Conservation (phyloP, 2,329 filamentous ascomycete genomes). For the Colletotrichum lentis region DNA sequence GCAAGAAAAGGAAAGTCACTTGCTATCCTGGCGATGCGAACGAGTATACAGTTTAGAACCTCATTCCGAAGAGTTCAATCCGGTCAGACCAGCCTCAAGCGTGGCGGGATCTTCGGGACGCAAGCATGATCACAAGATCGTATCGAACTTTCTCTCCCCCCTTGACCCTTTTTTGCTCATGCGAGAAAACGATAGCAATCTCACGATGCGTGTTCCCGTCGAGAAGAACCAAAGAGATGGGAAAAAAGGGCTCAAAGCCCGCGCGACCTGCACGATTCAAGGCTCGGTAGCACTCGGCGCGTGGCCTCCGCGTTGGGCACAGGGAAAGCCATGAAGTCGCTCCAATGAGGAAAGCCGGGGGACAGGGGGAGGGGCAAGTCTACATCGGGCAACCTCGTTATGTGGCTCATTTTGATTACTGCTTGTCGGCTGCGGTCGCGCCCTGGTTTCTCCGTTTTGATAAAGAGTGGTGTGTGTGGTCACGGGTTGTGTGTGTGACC, state of each 20-base stretch:
- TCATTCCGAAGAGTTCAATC: background rate
- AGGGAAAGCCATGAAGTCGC: slow-evolving; percentile 20
- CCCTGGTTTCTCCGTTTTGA: slow-evolving; percentile 20
- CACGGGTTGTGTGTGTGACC: slow-evolving; percentile 18
- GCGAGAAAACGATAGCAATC: slow-evolving; percentile 13
- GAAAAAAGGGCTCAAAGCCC: background rate
- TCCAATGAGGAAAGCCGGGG: slow-evolving; percentile 32
- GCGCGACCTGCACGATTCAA: slow-evolving; percentile 19
- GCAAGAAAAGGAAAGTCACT: background rate
- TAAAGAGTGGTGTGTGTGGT: background rate
- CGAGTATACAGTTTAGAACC: background rate
- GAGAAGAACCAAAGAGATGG: background rate
- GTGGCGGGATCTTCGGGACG: slow-evolving; percentile 37
- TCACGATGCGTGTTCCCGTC: slow-evolving; percentile 10
- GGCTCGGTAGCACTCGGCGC: slow-evolving; percentile 31
- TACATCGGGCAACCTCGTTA: slow-evolving; percentile 22
- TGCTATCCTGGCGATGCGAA: background rate
- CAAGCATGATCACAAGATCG: slow-evolving; percentile 22
- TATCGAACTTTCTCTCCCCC: background rate
- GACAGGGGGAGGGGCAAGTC: background rate
- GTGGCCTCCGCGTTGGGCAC: slow-evolving; percentile 28
- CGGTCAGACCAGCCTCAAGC: background rate
- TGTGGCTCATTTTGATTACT: background rate
- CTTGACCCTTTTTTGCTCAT: background rate
- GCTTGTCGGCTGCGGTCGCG: slow-evolving; percentile 18